Conservation (phyloP, 805 yeast species). For the Scheffersomyces ergatensis region DNA sequence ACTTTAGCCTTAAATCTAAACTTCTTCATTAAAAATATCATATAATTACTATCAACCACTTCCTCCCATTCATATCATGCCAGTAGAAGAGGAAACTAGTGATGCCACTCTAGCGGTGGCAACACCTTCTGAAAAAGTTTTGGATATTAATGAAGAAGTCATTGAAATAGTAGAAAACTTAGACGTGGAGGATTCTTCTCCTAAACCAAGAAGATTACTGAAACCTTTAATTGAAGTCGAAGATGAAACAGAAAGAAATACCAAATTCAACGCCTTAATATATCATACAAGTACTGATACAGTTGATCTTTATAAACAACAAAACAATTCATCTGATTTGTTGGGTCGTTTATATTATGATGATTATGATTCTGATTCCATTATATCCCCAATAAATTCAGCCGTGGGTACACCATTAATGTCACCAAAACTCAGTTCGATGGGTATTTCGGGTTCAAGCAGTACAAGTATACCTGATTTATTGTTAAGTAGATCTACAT, state of each 20-base stretch:
- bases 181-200: conserved; percentile 10
- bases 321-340: conserved; percentile 37
- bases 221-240: conserved; percentile 8
- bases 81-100: not conserved
- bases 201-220: conserved; percentile 8
- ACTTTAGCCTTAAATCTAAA: too few relatives aligned
- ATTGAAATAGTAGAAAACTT: conserved; percentile 4
- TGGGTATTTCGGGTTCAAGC: conserved; percentile 5
- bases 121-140: too few relatives aligned
- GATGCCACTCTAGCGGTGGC: too few relatives aligned
- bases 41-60: too few relatives aligned
- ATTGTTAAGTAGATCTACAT: conserved; percentile 1
- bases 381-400: conserved; percentile 7
- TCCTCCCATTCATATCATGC: too few relatives aligned
- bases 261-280: conserved; percentile 35
- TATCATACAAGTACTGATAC: conserved; percentile 38
- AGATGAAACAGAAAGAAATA: conserved; percentile 32
- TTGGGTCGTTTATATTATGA: conserved; percentile 42
- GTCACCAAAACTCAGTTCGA: conserved; percentile 13
- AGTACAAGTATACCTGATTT: conserved; percentile 7
- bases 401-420: conserved; percentile 7
- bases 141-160: too few relatives aligned
- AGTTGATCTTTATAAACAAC: conserved; percentile 33
- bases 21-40: too few relatives aligned
- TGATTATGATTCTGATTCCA: conserved; percentile 36